Evolutionary conservation across 768 basidiomycete genomes (phyloP), one percentile per base, ranked within the genome.

Genomic region (Trichaptum fuscoviolaceum): DNA sequence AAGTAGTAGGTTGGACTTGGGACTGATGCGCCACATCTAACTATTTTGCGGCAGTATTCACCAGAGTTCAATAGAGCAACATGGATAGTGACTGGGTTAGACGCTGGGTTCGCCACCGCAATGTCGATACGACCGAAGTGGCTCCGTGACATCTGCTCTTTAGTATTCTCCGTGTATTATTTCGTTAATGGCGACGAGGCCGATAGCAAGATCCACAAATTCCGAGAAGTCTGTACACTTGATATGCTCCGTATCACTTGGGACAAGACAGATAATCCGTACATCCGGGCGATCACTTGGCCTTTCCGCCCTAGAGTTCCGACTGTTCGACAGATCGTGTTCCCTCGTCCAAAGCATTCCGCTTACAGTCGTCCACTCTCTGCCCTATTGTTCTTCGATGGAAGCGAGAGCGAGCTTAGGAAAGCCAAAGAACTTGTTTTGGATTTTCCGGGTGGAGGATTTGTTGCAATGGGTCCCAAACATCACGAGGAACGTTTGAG

Each of bases 201-300:
- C 0, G 97, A 99, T 70, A 96, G 99, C 79, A 98, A 98, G 95
- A 85, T 99, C 64, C 90, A 96, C 66, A 86, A 88, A 66, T 98
- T 92, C 74, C 84, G 97, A 72, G 95, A 96, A 25, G 87, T 96
- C 0, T 95, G 95, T 62, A 97, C 96, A 0, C 89, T 98, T 25
- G 96, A 99, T 78, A 95, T 98, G 91, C 84, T 99, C 25, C 88
- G 97, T 2, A 82, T 85, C 20, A 98, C 95, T 25, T 99, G 97
- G 97, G 96, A 96, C 77, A 99, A 99, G 82, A 93, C 94, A 0
- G 83, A 84, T 1, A 96, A 99, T 77, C 97, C 96, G 67, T 92
- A 94, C 93, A 80, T 97, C 70, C 90, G 91, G 34, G 75, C 89
- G 26, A 69, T 91, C 58, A 87, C 80, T 18, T 69, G 75, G 58